phyloP scores from a whole-genome alignment of 768 basidiomycete species.

The Rhodotorula paludigena region DNA sequence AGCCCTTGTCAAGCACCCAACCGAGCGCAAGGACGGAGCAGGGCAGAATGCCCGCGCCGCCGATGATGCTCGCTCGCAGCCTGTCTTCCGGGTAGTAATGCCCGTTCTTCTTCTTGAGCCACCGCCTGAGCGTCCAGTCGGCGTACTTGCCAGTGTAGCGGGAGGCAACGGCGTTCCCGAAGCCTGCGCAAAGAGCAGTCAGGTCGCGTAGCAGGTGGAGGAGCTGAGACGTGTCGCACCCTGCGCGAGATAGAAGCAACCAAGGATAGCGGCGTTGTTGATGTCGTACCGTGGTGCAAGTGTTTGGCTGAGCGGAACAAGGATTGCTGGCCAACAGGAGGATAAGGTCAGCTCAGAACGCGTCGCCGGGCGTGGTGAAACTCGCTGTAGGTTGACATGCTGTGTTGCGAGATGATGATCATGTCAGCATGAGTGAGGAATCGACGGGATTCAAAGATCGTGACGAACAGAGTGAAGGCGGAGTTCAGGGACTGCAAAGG shows the following conservation, averaged over 20 bases:
- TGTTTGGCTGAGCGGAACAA: conserved; percentile 31
- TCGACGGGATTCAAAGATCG: neutral
- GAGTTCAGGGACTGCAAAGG: conserved; percentile 8
- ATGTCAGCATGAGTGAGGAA: neutral
- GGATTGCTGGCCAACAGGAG: conserved; percentile 10
- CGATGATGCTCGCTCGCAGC: conserved; percentile 43
- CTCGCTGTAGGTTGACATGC: conserved; percentile 14
- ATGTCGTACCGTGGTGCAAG: conserved; percentile 45
- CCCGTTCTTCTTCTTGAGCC: conserved; percentile 45
- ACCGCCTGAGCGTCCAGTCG: conserved; percentile 43
- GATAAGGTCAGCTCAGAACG: neutral
- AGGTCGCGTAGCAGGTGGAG: too few species aligned
- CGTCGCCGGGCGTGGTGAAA: neutral
- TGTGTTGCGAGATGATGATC: neutral
- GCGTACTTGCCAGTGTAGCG: conserved; percentile 45
- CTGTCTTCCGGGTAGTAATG: conserved; percentile 47
- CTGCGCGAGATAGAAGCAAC: conserved; percentile 46
- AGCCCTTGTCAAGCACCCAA: conserved; percentile 40
- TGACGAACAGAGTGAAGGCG: neutral
- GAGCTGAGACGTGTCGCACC: conserved; percentile 31
- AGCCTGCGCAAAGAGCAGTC: neutral
- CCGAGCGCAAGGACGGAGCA: conserved; percentile 42
- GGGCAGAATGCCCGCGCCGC: conserved; percentile 44
- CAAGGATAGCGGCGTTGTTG: conserved; percentile 46
- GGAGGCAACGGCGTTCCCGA: conserved; percentile 46